phyloP scores from a whole-genome alignment of 257 asterid species.

The Haberlea rhodopensis region DNA sequence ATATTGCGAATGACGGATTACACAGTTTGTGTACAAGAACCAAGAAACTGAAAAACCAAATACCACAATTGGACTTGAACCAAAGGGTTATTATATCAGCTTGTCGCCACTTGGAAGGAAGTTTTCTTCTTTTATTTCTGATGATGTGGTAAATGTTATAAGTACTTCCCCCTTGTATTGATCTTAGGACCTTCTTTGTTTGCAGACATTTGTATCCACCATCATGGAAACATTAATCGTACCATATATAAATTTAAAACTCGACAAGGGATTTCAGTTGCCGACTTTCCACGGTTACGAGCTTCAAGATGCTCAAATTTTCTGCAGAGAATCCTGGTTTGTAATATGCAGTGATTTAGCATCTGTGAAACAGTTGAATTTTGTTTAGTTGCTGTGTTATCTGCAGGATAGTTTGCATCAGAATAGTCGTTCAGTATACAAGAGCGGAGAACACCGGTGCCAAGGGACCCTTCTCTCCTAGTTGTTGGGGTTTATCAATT shows the following conservation, averaged over 20 bases:
- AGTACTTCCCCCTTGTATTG: background rate
- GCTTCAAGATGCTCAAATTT: constrained; percentile 55
- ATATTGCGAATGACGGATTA: background rate
- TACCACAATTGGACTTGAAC: background rate
- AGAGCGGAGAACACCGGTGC: background rate
- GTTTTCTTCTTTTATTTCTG: background rate
- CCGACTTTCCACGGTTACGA: constrained; percentile 66
- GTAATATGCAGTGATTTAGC: constrained; percentile 55
- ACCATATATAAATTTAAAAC: constrained; percentile 65
- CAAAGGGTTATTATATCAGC: background rate
- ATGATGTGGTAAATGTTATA: background rate
- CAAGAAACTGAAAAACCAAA: background rate
- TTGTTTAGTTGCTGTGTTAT: constrained; percentile 20
- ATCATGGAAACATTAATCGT: constrained; percentile 56
- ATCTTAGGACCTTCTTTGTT: constrained; percentile 8
- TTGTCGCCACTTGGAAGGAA: background rate
- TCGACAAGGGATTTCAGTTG: constrained; percentile 52
- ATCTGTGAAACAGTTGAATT: constrained; percentile 32
- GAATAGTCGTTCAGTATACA: too few species aligned
- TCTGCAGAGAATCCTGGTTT: constrained; percentile 54
- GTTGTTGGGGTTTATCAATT: too few species aligned
- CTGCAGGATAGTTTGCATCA: background rate
- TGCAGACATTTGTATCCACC: constrained; percentile 66
- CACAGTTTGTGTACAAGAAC: background rate
- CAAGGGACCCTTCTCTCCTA: background rate